Conservation (phyloP, 2,329 filamentous ascomycete species). For the Mariannaea elegans region DNA sequence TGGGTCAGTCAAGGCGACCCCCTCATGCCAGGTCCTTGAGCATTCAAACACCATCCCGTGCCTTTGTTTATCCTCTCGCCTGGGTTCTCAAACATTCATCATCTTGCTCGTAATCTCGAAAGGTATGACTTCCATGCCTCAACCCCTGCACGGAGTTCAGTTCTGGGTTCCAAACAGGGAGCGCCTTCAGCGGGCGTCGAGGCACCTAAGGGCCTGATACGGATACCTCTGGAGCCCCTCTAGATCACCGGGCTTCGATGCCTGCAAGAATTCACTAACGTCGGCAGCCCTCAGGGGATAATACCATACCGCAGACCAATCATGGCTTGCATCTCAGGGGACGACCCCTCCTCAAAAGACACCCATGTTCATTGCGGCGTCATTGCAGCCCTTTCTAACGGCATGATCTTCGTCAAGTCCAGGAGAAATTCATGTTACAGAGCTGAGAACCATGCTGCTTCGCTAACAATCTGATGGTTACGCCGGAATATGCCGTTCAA, state of each 20-base stretch:
- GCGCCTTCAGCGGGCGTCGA: slow-evolving; percentile 34
- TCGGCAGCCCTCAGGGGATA: slow-evolving; percentile 20
- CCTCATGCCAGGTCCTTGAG: slow-evolving; percentile 6
- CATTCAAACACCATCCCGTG: background rate
- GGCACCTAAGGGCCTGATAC: slow-evolving; percentile 16
- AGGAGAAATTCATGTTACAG: background rate
- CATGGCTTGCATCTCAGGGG: slow-evolving; percentile 33
- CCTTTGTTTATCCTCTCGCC: slow-evolving; percentile 10
- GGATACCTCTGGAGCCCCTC: background rate
- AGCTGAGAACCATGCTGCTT: too few relatives aligned
- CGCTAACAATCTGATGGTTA: background rate
- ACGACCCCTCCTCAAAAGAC: slow-evolving; percentile 29
- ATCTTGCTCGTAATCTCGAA: slow-evolving; percentile 4
- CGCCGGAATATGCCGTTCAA: background rate
- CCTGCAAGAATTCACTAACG: slow-evolving; percentile 19
- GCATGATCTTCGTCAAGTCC: slow-evolving; percentile 30
- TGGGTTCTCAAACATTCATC: slow-evolving; percentile 13
- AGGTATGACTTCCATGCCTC: slow-evolving; percentile 14
- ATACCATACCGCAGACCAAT: slow-evolving; percentile 30
- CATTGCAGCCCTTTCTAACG: slow-evolving; percentile 37
- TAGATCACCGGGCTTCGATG: slow-evolving; percentile 18
- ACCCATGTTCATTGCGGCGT: slow-evolving; percentile 18
- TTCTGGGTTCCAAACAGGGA: slow-evolving; percentile 29
- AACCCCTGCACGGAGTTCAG: slow-evolving; percentile 15
- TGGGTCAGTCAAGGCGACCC: slow-evolving; percentile 2